Percentiles rank a stretch among this genome's conserved stretches.
Evolutionary conservation across 495 filamentous ascomycete species (phyloP).

Genomic region (Entonaema liquescens): DNA sequence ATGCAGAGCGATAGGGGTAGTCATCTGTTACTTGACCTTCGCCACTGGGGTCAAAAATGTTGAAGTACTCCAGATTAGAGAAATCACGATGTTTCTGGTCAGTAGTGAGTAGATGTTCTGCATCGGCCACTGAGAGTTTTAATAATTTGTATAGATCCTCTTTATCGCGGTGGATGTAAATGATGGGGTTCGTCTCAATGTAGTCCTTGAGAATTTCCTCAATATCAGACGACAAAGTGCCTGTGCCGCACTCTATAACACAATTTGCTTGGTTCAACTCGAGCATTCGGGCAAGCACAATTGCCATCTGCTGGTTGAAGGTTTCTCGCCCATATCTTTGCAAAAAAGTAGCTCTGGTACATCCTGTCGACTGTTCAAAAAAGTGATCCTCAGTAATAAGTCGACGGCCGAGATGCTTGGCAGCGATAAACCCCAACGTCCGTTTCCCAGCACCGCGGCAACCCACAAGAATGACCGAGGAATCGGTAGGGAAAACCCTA

Average conservation of each 20-base stretch:
- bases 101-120: conserved; percentile 61
- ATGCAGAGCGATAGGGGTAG: conserved; percentile 58
- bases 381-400: conserved; percentile 76
- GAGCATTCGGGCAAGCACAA: conserved; percentile 72
- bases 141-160: conserved; percentile 70
- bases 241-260: conserved; percentile 75
- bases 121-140: conserved; percentile 61
- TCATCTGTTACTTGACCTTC: conserved; percentile 53
- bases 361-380: conserved; percentile 73
- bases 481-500: conserved; percentile 64
- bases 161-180: conserved; percentile 76
- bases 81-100: conserved; percentile 67
- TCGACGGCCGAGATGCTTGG: conserved; percentile 71
- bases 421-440: conserved; percentile 79
- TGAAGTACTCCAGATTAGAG: conserved; percentile 84
- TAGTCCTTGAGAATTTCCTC: conserved; percentile 67
- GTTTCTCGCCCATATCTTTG: conserved; percentile 65
- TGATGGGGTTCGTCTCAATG: conserved; percentile 72
- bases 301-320: conserved; percentile 68
- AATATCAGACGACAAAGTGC: conserved; percentile 61
- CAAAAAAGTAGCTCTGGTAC: conserved; percentile 67
- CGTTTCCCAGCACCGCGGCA: conserved; percentile 80
- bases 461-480: conserved; percentile 78
- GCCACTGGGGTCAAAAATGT: conserved; percentile 63
- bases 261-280: conserved; percentile 68